Evolutionary conservation across 345 rosid genomes (phyloP).

Genomic region (Gossypium bickii): DNA sequence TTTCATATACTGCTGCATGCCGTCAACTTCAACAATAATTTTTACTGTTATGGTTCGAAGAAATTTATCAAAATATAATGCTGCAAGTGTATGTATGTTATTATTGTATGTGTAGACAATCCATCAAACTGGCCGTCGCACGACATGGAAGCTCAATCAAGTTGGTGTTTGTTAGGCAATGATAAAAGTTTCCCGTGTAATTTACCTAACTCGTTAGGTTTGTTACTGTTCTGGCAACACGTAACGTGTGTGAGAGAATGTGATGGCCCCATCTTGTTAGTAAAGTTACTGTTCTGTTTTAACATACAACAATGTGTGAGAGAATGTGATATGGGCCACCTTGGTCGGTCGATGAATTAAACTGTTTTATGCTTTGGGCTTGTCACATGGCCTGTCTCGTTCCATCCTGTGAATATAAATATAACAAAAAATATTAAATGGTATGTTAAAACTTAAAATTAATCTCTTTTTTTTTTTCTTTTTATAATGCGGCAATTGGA

Average conservation of each 20-base stretch:
- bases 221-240: background rate
- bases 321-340: background rate
- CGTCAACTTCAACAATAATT: constrained; percentile 16
- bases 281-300: background rate
- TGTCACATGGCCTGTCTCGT: background rate
- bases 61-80: background rate
- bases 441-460: background rate
- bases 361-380: background rate
- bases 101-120: background rate
- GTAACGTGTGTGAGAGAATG: background rate
- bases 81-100: constrained; percentile 3
- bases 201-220: background rate
- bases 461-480: background rate
- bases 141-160: constrained; percentile 8
- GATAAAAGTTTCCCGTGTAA: background rate
- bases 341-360: background rate
- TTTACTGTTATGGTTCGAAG: background rate
- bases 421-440: too few relatives aligned
- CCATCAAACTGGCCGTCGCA: background rate
- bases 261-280: background rate
- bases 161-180: constrained; percentile 11
- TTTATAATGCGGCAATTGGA: background rate
- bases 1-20: background rate
- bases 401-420: too few relatives aligned
- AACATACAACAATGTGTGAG: background rate